Percentiles rank a stretch among this genome's conserved stretches.
Evolutionary conservation across 257 asterid genomes (phyloP).

Genomic region (Solanum piurae): DNA sequence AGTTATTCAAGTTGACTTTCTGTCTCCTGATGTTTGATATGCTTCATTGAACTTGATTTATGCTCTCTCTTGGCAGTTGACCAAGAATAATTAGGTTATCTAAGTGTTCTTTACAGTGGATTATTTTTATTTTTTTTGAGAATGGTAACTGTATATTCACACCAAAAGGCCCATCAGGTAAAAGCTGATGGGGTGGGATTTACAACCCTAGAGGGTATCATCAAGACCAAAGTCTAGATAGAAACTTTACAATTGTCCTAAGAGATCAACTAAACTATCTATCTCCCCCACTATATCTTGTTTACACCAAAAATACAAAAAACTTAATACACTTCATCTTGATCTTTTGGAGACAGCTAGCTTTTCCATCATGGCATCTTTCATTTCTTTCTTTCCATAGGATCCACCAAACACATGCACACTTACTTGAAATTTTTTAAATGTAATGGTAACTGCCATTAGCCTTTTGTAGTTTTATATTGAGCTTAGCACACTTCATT

Average conservation of each 20-base stretch:
- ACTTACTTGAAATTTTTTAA: not conserved
- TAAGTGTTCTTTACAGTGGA: not conserved
- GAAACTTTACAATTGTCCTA: not conserved
- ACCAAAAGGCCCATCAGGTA: not conserved
- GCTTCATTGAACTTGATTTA: not conserved
- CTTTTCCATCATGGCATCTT: not conserved
- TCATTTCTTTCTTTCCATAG: not conserved
- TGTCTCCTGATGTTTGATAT: not conserved
- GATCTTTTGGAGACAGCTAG: not conserved
- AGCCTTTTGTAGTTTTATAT: not conserved
- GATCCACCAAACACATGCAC: not conserved
- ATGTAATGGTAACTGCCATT: not conserved
- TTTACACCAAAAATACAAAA: not conserved
- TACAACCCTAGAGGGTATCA: not conserved
- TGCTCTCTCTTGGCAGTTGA: not conserved
- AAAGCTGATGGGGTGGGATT: not conserved
- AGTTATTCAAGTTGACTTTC: not conserved
- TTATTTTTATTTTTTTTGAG: not conserved
- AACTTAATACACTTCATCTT: not conserved
- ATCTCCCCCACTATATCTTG: not conserved
- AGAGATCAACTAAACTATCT: not conserved
- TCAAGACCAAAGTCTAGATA: not conserved
- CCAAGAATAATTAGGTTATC: not conserved
- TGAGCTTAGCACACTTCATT: not conserved
- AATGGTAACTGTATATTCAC: not conserved